Conservation (phyloP, 2,329 filamentous ascomycete species). For the Claviceps paspali region DNA sequence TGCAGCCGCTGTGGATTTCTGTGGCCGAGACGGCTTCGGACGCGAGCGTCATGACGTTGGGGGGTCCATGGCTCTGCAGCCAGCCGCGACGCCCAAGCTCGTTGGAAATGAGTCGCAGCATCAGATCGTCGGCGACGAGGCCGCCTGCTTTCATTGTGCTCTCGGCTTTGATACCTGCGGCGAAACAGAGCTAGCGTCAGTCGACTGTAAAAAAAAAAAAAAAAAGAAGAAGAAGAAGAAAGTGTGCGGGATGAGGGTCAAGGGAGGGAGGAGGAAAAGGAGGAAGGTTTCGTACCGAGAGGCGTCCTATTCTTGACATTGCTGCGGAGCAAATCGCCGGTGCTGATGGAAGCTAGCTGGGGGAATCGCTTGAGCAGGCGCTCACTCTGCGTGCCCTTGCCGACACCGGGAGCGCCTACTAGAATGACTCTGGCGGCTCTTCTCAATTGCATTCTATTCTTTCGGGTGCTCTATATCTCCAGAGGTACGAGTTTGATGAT, state of each 20-base stretch:
- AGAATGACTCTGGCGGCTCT: constrained; percentile 86
- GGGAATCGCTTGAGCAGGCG: constrained; percentile 75
- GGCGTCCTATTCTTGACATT: constrained; percentile 85
- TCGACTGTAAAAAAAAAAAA: background rate
- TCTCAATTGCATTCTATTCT: constrained; percentile 50
- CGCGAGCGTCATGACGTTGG: constrained; percentile 37
- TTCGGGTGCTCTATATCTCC: constrained; percentile 5
- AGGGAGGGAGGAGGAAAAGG: background rate
- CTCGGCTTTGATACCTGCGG: constrained; percentile 75
- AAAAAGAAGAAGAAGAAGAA: background rate
- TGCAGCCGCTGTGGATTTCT: constrained; percentile 13
- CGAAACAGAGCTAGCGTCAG: no score
- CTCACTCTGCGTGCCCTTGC: constrained; percentile 92
- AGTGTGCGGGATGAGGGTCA: no score
- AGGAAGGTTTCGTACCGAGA: constrained; percentile 42
- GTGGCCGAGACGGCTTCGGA: constrained; percentile 25
- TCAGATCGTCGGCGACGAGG: constrained; percentile 83
- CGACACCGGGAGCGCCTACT: constrained; percentile 88
- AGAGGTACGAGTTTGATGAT: background rate
- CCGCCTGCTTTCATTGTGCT: constrained; percentile 73
- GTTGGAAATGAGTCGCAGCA: constrained; percentile 81
- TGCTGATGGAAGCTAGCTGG: constrained; percentile 81
- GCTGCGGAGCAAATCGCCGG: constrained; percentile 77
- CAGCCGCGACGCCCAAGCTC: constrained; percentile 77
- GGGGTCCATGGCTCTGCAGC: constrained; percentile 40